Evolutionary conservation across 1,284 basidiomycete species (phyloP), one percentile per base, ranked within the genome.

Genomic region (Leccinum fallax): DNA sequence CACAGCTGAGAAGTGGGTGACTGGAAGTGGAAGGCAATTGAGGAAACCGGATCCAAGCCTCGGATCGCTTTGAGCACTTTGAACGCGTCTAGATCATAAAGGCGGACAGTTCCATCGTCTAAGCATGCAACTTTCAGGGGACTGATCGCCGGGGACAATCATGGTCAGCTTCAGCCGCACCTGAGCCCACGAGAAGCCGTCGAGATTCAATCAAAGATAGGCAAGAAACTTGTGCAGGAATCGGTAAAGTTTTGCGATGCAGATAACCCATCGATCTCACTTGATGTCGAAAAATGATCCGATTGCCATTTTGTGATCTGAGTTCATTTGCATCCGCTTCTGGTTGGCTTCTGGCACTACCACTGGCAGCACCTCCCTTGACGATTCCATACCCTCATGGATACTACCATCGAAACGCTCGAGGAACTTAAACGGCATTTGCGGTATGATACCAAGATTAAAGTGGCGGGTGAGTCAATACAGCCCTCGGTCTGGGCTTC

Each of bases 381-480:
- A 16, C 21, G 16, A 43, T 24, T 30, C 21, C 34, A 21, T 54
- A 63, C 68, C 32, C 19, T 36, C 64, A 69, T 69, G 71, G 40
- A 43, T 13, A 13, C n/a, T 19, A 10, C 26, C 13, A 48, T 19
- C 52, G 83, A 75, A 48, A 82, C 84, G 34, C 63, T 88, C 1
- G 76, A 84, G 16, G 86, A 93, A 30, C 79, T 96, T 59, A 76
- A 83, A 65, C 57, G 72, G 11, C 72, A 88, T 24, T 79, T 96
- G 59, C 67, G 73, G 58, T 24, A 84, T 69, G 93, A 95, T 76
- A 86, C 79, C 75, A 97, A 96, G 77, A 88, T 98, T 72, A 97
- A 97, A 78, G 92, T 98, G 32, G 95, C 94, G 55, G 94, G 95
- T 91, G 61, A 61, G 85, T 77, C 10, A 32, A 32, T 28, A 26